phyloP scores from a whole-genome alignment of 768 basidiomycete genomes.

The Lactarius quietus region DNA sequence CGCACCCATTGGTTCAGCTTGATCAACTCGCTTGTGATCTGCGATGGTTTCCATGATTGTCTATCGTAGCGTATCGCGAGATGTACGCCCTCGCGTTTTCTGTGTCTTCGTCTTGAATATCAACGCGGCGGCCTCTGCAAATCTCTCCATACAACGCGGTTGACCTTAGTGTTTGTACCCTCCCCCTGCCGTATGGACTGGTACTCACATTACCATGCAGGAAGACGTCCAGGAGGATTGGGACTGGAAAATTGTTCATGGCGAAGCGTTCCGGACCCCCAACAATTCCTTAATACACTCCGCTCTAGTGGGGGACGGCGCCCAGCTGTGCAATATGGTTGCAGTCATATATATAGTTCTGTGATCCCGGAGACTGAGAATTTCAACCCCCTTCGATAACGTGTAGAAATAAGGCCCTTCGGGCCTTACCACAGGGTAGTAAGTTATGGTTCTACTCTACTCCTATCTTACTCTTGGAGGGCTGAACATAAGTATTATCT shows the following conservation, averaged over 20 bases:
- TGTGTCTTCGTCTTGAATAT: background rate
- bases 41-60: slow-evolving; percentile 93
- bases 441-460: no score
- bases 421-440: no score
- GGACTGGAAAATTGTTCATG: slow-evolving; percentile 98
- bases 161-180: slow-evolving; percentile 70
- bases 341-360: no score
- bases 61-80: slow-evolving; percentile 78
- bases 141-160: slow-evolving; percentile 94
- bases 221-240: slow-evolving; percentile 97
- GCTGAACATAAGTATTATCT: no score
- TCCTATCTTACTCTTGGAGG: no score
- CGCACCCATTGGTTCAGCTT: slow-evolving; percentile 96
- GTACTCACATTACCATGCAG: slow-evolving; percentile 36
- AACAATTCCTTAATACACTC: slow-evolving; percentile 72
- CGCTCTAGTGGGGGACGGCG: slow-evolving; percentile 86
- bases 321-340: slow-evolving; percentile 84
- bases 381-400: no score
- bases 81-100: slow-evolving; percentile 48
- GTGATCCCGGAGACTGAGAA: no score
- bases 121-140: slow-evolving; percentile 35
- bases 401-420: no score
- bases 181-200: background rate
- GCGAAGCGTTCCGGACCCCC: slow-evolving; percentile 91
- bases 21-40: slow-evolving; percentile 85